These are phyloP conservation scores for Vanrija sp. DNA, from an alignment of 1,284 basidiomycete species.

Conservation along the genomic window DNA sequence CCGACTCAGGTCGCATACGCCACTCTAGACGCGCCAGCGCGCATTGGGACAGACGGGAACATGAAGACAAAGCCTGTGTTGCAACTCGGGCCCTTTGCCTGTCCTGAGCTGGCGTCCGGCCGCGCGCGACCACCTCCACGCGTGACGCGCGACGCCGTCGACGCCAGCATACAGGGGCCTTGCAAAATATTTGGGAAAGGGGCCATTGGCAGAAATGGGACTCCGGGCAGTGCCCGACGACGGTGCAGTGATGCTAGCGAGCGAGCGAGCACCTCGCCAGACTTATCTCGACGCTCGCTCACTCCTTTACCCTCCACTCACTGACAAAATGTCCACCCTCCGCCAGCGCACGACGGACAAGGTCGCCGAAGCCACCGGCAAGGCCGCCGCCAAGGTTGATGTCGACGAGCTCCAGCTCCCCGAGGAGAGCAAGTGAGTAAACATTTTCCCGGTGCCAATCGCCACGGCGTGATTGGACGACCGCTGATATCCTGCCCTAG, in stretches of 20 bases:
- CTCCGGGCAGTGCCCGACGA: neutral
- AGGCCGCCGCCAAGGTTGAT: slow-evolving; percentile 2
- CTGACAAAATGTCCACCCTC: slow-evolving; percentile 9
- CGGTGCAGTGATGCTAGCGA: neutral
- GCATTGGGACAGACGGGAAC: too few relatives aligned
- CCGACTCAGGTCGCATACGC: too few relatives aligned
- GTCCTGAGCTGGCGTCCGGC: too few relatives aligned
- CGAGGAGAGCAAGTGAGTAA: slow-evolving; percentile 5
- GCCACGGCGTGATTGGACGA: neutral
- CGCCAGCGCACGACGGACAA: slow-evolving; percentile 7
- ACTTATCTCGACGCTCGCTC: neutral
- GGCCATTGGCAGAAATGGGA: neutral
- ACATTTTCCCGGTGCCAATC: too few relatives aligned
- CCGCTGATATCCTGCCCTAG: slow-evolving; percentile 11
- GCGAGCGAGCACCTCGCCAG: neutral
- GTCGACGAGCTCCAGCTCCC: slow-evolving; percentile 10
- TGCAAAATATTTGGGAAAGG: too few relatives aligned
- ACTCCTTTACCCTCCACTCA: neutral
- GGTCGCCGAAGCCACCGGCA: neutral
- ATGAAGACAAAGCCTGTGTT: too few relatives aligned
- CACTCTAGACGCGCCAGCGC: too few relatives aligned
- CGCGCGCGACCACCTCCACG: too few relatives aligned
- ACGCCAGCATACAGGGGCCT: too few relatives aligned
- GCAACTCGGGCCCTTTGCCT: too few relatives aligned
- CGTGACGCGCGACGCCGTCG: too few relatives aligned